phyloP scores from a whole-genome alignment of 495 filamentous ascomycete species.

The Penicillium mononematosum region DNA sequence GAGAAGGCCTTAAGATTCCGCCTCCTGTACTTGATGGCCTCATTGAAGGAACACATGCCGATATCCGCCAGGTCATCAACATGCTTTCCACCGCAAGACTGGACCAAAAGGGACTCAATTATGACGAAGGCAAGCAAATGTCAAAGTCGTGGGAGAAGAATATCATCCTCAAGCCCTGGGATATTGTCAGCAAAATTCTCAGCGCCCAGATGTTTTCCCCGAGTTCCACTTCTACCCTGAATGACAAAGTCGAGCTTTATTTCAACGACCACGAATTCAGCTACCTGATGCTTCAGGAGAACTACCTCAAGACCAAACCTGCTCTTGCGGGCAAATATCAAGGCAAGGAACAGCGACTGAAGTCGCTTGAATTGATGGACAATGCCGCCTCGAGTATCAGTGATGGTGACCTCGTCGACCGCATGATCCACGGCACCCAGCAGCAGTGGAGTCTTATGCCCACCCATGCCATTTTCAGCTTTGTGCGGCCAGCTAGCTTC shows the following conservation, averaged over 20 bases:
- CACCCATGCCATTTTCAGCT: conserved; percentile 93
- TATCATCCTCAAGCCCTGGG: conserved; percentile 94
- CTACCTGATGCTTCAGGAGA: conserved; percentile 96
- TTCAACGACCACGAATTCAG: conserved; percentile 99
- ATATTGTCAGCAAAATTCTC: conserved; percentile 90
- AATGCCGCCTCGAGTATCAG: conserved; percentile 92
- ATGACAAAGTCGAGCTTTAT: conserved; percentile 97
- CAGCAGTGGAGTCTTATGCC: conserved; percentile 99
- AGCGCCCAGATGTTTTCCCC: conserved; percentile 81
- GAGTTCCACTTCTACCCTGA: conserved; percentile 77
- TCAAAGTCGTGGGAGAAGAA: conserved; percentile 98
- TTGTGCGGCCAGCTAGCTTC: conserved; percentile 88
- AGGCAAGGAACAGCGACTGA: conserved; percentile 69
- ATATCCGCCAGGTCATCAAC: conserved; percentile 98
- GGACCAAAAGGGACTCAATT: conserved; percentile 75
- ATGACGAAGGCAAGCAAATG: conserved; percentile 83
- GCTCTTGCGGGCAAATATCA: conserved; percentile 54
- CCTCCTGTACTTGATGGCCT: conserved; percentile 86
- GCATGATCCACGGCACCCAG: conserved; percentile 97
- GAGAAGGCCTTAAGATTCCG: conserved; percentile 86
- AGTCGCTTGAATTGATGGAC: conserved; percentile 77
- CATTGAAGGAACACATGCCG: conserved; percentile 89
- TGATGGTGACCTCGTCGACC: conserved; percentile 93
- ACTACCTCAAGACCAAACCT: conserved; percentile 84
- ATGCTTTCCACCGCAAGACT: conserved; percentile 94